Conservation (phyloP, 306 rosid genomes). For the Vachellia pachyceras region DNA sequence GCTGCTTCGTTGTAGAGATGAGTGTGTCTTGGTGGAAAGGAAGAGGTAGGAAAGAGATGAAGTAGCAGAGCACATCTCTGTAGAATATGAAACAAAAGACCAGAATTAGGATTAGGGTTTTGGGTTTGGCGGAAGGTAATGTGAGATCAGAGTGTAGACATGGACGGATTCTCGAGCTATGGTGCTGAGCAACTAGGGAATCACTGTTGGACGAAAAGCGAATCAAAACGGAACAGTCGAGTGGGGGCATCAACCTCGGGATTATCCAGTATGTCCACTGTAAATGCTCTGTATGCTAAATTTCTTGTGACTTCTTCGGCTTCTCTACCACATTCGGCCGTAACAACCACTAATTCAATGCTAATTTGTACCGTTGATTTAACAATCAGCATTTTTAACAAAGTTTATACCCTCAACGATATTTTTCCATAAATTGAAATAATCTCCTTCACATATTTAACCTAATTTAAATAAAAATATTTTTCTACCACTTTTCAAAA, state of each 20-base stretch:
- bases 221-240: background rate
- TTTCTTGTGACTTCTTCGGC: background rate
- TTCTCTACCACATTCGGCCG: background rate
- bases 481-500: no score
- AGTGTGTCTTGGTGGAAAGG: background rate
- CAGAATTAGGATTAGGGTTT: slow-evolving; percentile 25
- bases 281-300: background rate
- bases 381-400: no score
- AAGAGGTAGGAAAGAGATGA: slow-evolving; percentile 33
- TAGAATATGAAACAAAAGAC: background rate
- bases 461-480: no score
- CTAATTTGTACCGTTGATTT: background rate
- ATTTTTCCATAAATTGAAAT: no score
- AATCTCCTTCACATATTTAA: no score
- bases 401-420: no score
- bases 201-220: background rate
- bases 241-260: background rate
- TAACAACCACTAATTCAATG: background rate
- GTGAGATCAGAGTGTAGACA: slow-evolving; percentile 24
- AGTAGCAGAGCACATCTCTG: slow-evolving; percentile 49
- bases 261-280: background rate
- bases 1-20: background rate
- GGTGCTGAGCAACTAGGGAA: slow-evolving; percentile 15
- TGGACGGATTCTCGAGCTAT: background rate
- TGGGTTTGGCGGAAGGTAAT: background rate